A percentile compares a stretch with the other conserved stretches of the same genome.
Evolutionary conservation across 1,284 basidiomycete genomes (phyloP).

Genomic region (Hemileia vastatrix): DNA sequence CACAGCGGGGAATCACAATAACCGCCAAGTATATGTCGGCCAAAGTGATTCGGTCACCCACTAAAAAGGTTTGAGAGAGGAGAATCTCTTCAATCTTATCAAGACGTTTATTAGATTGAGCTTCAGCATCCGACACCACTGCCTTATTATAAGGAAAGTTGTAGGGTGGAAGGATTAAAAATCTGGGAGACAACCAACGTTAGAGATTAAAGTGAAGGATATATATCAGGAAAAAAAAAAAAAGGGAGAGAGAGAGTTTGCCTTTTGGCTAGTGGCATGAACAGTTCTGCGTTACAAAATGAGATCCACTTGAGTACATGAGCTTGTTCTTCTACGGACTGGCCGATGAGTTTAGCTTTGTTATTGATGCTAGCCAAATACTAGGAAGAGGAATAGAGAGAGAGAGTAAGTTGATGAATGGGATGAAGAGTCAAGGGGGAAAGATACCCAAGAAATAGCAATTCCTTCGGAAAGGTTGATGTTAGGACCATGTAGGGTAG

Average conservation of each 20-base stretch:
- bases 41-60: constrained; percentile 43
- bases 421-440: background rate
- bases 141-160: constrained; percentile 16
- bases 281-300: constrained; percentile 38
- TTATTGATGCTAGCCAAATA: constrained; percentile 35
- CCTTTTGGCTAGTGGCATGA: constrained; percentile 26
- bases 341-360: constrained; percentile 41
- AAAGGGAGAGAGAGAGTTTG: constrained; percentile 24
- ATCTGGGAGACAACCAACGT: background rate
- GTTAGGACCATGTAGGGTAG: constrained; percentile 16
- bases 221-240: constrained; percentile 35
- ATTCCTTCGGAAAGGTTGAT: constrained; percentile 7
- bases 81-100: constrained; percentile 34
- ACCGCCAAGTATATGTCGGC: constrained; percentile 39
- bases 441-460: constrained; percentile 11
- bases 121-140: constrained; percentile 30
- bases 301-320: constrained; percentile 40
- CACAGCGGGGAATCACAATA: constrained; percentile 28
- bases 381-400: background rate
- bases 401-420: background rate
- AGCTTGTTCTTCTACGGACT: constrained; percentile 35
- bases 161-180: constrained; percentile 11
- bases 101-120: constrained; percentile 31
- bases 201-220: constrained; percentile 10
- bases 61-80: constrained; percentile 40